Conservation (phyloP, 2,329 filamentous ascomycete species). For the Colletotrichum sp. region DNA sequence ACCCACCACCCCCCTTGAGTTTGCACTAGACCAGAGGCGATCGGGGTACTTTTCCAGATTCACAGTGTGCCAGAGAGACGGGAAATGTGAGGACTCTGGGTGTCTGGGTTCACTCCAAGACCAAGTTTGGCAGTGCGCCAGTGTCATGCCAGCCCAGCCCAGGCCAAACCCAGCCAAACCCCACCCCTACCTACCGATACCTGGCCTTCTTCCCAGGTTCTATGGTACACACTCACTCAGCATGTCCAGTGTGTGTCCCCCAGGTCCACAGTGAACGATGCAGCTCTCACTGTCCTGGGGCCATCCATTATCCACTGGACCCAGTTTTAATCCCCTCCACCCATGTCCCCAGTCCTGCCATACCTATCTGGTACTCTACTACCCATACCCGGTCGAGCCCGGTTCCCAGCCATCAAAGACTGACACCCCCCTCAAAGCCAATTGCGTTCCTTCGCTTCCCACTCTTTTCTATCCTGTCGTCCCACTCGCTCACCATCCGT, state of each 20-base stretch:
- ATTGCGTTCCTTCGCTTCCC: slow-evolving; percentile 17
- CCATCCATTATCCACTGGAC: neutral
- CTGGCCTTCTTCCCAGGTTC: neutral
- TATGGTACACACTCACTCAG: neutral
- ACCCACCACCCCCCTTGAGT: neutral
- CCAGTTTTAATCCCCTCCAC: neutral
- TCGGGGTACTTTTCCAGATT: neutral
- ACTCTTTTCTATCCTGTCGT: slow-evolving; percentile 15
- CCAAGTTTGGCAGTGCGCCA: neutral
- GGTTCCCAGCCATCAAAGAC: slow-evolving; percentile 18
- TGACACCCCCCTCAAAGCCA: slow-evolving; percentile 15
- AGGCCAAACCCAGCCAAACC: neutral
- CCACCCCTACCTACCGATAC: neutral
- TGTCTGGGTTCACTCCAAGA: neutral
- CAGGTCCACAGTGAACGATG: neutral
- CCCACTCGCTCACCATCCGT: slow-evolving; percentile 7
- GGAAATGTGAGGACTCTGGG: neutral
- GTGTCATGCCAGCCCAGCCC: neutral
- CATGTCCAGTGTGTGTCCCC: neutral
- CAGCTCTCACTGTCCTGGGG: neutral
- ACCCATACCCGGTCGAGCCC: neutral
- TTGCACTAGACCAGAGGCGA: neutral
- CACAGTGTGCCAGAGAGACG: neutral
- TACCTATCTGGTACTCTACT: neutral
- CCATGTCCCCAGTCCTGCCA: neutral